Conservation (phyloP, 192 early-diverging fungal genomes). For the Backusella mclennaniae region DNA sequence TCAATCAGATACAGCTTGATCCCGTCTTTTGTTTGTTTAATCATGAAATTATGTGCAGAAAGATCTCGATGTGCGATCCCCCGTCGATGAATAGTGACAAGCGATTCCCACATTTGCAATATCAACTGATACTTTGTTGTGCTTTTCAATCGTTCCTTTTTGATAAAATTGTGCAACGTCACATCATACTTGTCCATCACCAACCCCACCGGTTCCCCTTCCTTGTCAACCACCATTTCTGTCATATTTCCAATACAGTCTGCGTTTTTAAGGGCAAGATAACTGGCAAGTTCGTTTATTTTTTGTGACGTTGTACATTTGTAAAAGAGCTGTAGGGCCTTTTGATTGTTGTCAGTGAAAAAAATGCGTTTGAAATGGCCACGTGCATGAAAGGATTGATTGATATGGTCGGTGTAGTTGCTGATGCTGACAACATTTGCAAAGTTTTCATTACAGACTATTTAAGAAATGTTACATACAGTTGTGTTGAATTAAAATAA, state of each 20-base stretch:
- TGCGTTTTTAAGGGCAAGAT: constrained; percentile 35
- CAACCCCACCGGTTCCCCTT: constrained; percentile 46
- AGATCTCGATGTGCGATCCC: constrained; percentile 62
- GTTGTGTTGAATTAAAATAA: neutral
- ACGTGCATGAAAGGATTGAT: constrained; percentile 30
- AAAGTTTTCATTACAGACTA: constrained; percentile 1
- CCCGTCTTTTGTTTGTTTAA: constrained; percentile 37
- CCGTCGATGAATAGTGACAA: constrained; percentile 42
- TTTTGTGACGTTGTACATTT: constrained; percentile 51
- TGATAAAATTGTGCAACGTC: constrained; percentile 50
- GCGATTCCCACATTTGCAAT: constrained; percentile 47
- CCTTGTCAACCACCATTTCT: constrained; percentile 46
- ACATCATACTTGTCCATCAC: constrained; percentile 54
- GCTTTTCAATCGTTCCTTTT: constrained; percentile 43
- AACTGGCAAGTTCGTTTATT: constrained; percentile 48
- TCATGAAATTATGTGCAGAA: constrained; percentile 60
- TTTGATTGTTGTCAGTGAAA: constrained; percentile 27
- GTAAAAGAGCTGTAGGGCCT: constrained; percentile 55
- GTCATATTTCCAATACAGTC: constrained; percentile 49
- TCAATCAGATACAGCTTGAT: constrained; percentile 54
- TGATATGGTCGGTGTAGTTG: constrained; percentile 10
- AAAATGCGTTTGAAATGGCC: constrained; percentile 57
- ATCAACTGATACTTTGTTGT: constrained; percentile 49
- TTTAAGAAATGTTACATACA: neutral
- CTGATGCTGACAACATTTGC: constrained; percentile 5